These are phyloP conservation scores for Trichosanthes cucumerina DNA, from an alignment of 306 rosid species.

Conservation along the genomic window DNA sequence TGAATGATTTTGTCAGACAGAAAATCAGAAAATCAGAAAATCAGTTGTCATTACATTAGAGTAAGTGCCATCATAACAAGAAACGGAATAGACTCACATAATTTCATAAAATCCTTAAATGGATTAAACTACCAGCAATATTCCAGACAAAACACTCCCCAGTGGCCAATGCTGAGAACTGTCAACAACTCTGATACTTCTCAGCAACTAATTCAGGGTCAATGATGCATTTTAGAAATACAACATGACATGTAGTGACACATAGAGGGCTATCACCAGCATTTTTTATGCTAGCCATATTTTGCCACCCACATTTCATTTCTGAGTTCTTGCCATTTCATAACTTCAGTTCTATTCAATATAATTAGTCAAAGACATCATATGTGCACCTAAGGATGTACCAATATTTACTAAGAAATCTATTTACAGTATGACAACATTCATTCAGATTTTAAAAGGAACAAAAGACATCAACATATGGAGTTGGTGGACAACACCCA, in stretches of 20 bases:
- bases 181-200: not conserved
- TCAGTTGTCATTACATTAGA: not conserved
- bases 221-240: not conserved
- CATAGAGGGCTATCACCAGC: not conserved
- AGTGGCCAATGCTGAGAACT: not conserved
- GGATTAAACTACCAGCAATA: not conserved
- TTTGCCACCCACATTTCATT: not conserved
- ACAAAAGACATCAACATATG: not conserved
- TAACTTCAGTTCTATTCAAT: not conserved
- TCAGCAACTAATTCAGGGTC: not conserved
- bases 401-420: not conserved
- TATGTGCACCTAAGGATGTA: not conserved
- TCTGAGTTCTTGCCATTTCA: not conserved
- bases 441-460: not conserved
- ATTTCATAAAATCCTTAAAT: not conserved
- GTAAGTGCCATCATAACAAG: not conserved
- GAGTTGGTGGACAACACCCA: not conserved
- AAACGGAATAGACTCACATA: not conserved
- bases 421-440: not conserved
- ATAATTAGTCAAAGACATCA: not conserved
- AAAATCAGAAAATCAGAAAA: not conserved
- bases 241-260: not conserved
- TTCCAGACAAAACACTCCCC: not conserved
- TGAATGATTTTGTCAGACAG: slow-evolving; percentile 23
- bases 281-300: not conserved